Conservation (phyloP, 495 filamentous ascomycete genomes). For the Penicillium maclennaniae region DNA sequence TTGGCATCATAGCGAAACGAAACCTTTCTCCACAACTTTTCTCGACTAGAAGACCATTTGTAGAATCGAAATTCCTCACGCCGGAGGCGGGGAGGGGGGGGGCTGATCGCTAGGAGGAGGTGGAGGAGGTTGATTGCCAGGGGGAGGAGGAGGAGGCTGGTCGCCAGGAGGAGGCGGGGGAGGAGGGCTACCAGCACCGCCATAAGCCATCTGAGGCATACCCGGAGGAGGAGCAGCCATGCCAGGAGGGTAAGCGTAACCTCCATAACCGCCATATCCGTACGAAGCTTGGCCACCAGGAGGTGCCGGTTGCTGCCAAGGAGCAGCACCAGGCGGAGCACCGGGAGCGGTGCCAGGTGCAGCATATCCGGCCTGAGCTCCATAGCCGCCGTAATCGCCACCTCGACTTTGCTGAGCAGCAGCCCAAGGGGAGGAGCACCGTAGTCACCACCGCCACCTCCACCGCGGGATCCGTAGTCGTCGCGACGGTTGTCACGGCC, state of each 20-base stretch:
- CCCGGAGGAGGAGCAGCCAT: constrained; percentile 67
- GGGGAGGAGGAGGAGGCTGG: constrained; percentile 54
- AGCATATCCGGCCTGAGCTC: constrained; percentile 32
- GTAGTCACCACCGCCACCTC: constrained; percentile 20
- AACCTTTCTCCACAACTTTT: background rate
- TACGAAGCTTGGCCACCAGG: constrained; percentile 48
- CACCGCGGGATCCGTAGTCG: constrained; percentile 43
- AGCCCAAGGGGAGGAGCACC: constrained; percentile 54
- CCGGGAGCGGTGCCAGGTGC: constrained; percentile 23
- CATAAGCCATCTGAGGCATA: constrained; percentile 63
- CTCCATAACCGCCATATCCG: constrained; percentile 50
- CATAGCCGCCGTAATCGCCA: constrained; percentile 52
- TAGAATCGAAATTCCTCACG: constrained; percentile 18
- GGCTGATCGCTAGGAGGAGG: constrained; percentile 64
- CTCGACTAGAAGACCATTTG: background rate
- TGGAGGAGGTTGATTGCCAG: constrained; percentile 63
- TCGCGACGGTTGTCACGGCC: constrained; percentile 55
- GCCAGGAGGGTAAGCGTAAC: constrained; percentile 50
- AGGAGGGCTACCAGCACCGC: constrained; percentile 46
- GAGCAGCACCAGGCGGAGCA: constrained; percentile 38
- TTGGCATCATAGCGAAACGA: background rate
- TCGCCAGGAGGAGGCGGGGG: constrained; percentile 54
- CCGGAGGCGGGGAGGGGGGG: constrained; percentile 66
- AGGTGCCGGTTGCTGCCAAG: constrained; percentile 64
- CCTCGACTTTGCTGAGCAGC: constrained; percentile 35